Conservation (phyloP, 2,329 filamentous ascomycete species). For the Aspergillus piperis region DNA sequence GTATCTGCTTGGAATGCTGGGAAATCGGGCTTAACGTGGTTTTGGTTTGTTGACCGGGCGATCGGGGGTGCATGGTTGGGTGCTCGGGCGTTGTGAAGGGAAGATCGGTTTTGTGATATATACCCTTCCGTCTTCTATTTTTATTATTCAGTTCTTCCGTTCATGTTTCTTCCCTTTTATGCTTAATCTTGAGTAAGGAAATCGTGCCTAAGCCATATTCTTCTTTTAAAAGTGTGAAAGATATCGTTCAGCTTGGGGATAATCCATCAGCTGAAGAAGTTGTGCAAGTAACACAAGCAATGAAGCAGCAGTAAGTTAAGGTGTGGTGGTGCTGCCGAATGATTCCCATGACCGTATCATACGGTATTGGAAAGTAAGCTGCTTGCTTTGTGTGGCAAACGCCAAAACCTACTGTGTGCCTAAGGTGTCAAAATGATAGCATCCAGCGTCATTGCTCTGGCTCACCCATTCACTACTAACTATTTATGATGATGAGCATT, state of each 20-base stretch:
- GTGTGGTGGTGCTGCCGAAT: background rate
- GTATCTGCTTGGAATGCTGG: constrained; percentile 7
- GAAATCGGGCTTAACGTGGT: constrained; percentile 7
- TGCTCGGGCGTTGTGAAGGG: constrained; percentile 4
- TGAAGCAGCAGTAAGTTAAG: background rate
- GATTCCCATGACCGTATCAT: background rate
- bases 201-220: background rate
- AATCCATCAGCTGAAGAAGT: background rate
- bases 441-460: background rate
- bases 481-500: background rate
- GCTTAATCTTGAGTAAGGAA: background rate
- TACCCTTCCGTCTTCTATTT: background rate
- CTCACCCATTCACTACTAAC: too few species aligned
- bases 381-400: background rate
- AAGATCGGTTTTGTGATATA: background rate
- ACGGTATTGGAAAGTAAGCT: background rate
- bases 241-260: too few species aligned
- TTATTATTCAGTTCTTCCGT: background rate
- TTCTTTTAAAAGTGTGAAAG: background rate
- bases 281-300: background rate
- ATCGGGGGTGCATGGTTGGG: constrained; percentile 8
- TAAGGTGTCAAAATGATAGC: background rate
- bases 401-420: background rate
- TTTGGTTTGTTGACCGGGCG: constrained; percentile 9
- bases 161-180: background rate